Evolutionary conservation across 352 stramenopile species (phyloP), one percentile per base, ranked within the genome.

Genomic region (Chrysophaeum taylorii): DNA sequence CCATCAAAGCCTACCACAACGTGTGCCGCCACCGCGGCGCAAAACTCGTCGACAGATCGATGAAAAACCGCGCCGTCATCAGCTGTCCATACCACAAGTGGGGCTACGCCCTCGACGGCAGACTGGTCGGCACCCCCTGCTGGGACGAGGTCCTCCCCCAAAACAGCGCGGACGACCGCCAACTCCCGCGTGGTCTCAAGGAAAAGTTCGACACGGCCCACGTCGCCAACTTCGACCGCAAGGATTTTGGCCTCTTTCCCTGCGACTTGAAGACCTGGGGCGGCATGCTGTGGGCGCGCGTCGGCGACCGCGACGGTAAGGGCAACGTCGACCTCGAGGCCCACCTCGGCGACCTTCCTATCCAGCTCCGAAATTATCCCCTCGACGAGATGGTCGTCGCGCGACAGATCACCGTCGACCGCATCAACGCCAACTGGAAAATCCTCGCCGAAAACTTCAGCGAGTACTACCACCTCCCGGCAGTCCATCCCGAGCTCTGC

Each of bases 391-490:
- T 78, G 35, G 70, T 78, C 39, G 39, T 45, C 12, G 39, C 12
- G 12, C 39, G 39, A 21, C 39, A 21, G 12, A 21, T 21, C 12
- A 68, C 53, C 29, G 73, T 73, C 29, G 69, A 70, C 62, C 38
- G n/a, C 39, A 63, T 21, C 27, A 62, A 61, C 29, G 63, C 62
- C 64, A 78, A 78, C 63, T 78, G 73, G 73, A 78, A 78, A 57
- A 70, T 78, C 39, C 67, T 78, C 29, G 73, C 63, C 36, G 73
- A 78, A 50, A 78, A 78, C 70, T 78, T 75, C 29, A 75, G 73
- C 62, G 73, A 78, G 70, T 78, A 78, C 73, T 78, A 78, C 57
- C 73, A 78, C 37, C 70, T 78, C 14, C 73, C 73, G 18, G 63
- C 61, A 31, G 73, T 78, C 14, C 73, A 78, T 60, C 73, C 73